Evolutionary conservation across 208 protist species (phyloP).

Genomic region (Strigomonas culicis): DNA sequence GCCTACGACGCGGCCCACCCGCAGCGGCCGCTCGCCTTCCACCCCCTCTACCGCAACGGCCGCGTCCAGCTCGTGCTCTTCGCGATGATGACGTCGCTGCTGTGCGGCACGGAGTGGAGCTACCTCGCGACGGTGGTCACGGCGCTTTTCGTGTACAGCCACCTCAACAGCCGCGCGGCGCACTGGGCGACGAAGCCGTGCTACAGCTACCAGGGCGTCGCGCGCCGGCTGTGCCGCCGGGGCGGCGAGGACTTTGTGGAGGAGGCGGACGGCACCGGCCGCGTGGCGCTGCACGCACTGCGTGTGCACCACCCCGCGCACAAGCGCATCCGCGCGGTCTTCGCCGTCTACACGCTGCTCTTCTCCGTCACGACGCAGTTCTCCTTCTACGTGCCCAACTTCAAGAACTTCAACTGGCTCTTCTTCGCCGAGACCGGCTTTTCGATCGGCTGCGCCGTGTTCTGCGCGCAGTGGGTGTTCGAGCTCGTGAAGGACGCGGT

Average conservation of each 20-base stretch:
- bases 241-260: background rate
- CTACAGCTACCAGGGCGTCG: constrained; percentile 18
- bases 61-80: constrained; percentile 42
- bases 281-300: constrained; percentile 12
- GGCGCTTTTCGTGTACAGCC: constrained; percentile 58
- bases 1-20: background rate
- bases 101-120: constrained; percentile 38
- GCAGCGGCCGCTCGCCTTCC: constrained; percentile 2
- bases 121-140: constrained; percentile 40
- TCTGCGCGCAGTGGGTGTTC: constrained; percentile 42
- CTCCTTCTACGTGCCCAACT: constrained; percentile 68
- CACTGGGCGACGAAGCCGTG: no score
- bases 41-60: constrained; percentile 32
- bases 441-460: constrained; percentile 25
- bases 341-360: constrained; percentile 44
- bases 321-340: constrained; percentile 33
- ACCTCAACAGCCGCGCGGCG: constrained; percentile 30
- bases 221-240: background rate
- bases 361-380: constrained; percentile 47
- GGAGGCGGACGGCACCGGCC: background rate
- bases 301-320: constrained; percentile 42
- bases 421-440: constrained; percentile 67
- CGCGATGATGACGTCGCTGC: constrained; percentile 39
- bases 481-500: constrained; percentile 36
- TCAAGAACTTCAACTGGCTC: constrained; percentile 73